Conservation (phyloP, 2,329 filamentous ascomycete genomes). For the Fusarium nygamai region DNA sequence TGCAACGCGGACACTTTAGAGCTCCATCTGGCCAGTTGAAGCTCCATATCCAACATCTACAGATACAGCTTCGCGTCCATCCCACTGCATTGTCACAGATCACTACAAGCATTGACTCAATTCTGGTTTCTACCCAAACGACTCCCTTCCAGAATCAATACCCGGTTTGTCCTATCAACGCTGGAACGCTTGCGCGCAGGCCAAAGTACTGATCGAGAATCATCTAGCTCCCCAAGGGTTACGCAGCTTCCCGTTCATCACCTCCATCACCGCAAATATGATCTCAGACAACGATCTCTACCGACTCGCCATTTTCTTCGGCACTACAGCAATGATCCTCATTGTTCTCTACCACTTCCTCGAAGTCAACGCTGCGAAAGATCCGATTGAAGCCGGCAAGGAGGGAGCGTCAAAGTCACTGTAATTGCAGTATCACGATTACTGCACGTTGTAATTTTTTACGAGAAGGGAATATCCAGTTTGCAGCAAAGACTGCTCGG, state of each 20-base stretch:
- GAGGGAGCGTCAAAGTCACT: conserved; percentile 22
- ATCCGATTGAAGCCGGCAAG: conserved; percentile 22
- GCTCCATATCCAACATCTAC: conserved; percentile 32
- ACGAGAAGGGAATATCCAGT: conserved; percentile 9
- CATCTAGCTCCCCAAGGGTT: conserved; percentile 8
- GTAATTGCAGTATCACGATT: conserved; percentile 16
- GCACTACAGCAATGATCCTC: conserved; percentile 87
- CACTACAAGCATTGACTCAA: neutral
- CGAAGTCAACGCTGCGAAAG: conserved; percentile 78
- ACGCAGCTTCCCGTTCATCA: conserved; percentile 1
- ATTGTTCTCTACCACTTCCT: conserved; percentile 97
- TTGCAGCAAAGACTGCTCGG: conserved; percentile 28
- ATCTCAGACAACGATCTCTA: conserved; percentile 95
- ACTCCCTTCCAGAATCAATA: neutral
- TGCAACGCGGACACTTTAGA: conserved; percentile 16
- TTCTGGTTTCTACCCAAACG: neutral
- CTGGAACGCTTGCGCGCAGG: neutral
- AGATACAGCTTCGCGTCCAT: conserved; percentile 7
- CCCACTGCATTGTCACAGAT: neutral
- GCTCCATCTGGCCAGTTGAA: conserved; percentile 46
- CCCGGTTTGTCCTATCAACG: neutral
- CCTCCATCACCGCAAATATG: conserved; percentile 67
- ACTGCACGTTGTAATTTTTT: conserved; percentile 24
- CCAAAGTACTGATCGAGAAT: conserved; percentile 19
- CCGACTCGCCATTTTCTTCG: conserved; percentile 90